Evolutionary conservation across 148 eudicot species (phyloP).

Genomic region (Pouteria glomerata): DNA sequence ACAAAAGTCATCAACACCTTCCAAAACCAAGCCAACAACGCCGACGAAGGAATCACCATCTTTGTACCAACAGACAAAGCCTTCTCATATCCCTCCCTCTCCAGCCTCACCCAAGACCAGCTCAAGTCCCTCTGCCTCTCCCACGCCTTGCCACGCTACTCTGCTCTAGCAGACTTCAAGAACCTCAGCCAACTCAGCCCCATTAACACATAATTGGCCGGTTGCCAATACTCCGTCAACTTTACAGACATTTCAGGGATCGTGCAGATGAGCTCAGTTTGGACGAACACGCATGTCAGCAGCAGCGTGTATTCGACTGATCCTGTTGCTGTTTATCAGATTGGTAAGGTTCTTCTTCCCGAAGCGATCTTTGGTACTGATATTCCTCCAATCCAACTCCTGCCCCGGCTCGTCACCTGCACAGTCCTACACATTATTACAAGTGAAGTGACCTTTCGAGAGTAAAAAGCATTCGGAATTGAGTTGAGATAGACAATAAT

Average conservation of each 20-base stretch:
- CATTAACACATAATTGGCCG: conserved; percentile 56
- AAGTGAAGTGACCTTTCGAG: too few relatives aligned
- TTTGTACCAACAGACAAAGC: conserved; percentile 72
- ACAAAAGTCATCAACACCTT: conserved; percentile 70
- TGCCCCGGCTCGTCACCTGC: conserved; percentile 70
- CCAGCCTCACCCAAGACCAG: conserved; percentile 73
- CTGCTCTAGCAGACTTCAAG: conserved; percentile 66
- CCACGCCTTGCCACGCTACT: conserved; percentile 78
- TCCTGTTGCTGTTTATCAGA: conserved; percentile 72
- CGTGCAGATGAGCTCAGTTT: conserved; percentile 47
- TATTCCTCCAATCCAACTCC: conserved; percentile 88
- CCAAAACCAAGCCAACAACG: conserved; percentile 82
- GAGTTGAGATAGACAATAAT: too few relatives aligned
- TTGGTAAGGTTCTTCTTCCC: conserved; percentile 72
- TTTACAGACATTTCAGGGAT: conserved; percentile 68
- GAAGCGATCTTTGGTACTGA: conserved; percentile 84
- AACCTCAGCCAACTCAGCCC: conserved; percentile 55
- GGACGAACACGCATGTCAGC: conserved; percentile 64
- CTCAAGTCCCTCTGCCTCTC: conserved; percentile 70
- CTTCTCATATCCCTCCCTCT: conserved; percentile 59
- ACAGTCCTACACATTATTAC: too few relatives aligned
- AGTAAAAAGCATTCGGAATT: too few relatives aligned
- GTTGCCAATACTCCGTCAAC: conserved; percentile 54
- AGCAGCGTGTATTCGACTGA: conserved; percentile 64
- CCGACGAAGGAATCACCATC: conserved; percentile 76